Conservation (phyloP, 768 basidiomycete species). For the Trametes sanguinea region DNA sequence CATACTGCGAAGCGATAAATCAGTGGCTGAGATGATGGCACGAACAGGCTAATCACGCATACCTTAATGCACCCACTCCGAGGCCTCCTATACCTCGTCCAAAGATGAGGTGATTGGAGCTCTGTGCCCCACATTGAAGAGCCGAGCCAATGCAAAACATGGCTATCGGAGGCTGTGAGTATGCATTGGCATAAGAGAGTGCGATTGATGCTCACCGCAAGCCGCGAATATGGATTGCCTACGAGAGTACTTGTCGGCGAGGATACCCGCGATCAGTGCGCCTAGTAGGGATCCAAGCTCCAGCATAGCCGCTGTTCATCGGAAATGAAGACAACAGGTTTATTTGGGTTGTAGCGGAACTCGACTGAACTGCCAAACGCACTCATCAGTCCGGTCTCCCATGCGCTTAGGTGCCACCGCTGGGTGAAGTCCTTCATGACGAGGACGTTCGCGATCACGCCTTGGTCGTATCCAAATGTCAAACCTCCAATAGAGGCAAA, state of each 20-base stretch:
- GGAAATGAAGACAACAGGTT: neutral
- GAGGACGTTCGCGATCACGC: conserved; percentile 83
- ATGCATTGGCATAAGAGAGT: no score
- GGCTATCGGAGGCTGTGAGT: no score
- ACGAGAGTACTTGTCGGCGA: conserved; percentile 69
- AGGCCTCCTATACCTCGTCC: conserved; percentile 78
- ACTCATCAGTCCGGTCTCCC: conserved; percentile 83
- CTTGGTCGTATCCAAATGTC: conserved; percentile 83
- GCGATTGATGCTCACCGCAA: conserved; percentile 50
- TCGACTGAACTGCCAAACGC: conserved; percentile 28
- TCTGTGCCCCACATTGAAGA: conserved; percentile 64
- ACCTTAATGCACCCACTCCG: conserved; percentile 68
- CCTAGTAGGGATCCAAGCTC: conserved; percentile 83
- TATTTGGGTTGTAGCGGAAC: no score
- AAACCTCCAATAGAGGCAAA: conserved; percentile 79
- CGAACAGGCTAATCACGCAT: neutral
- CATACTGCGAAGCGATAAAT: conserved; percentile 48
- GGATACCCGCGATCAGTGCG: conserved; percentile 63
- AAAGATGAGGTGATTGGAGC: conserved; percentile 56
- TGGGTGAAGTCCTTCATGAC: conserved; percentile 76
- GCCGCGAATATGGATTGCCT: conserved; percentile 66
- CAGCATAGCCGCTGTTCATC: conserved; percentile 64
- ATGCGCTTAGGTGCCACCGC: conserved; percentile 69
- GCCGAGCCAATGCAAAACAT: conserved; percentile 73
- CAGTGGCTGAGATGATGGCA: neutral